A percentile compares a stretch with the other conserved stretches of the same genome.
Conservation (phyloP, 2,329 filamentous ascomycete genomes). For the Trichoderma aggressivum region DNA sequence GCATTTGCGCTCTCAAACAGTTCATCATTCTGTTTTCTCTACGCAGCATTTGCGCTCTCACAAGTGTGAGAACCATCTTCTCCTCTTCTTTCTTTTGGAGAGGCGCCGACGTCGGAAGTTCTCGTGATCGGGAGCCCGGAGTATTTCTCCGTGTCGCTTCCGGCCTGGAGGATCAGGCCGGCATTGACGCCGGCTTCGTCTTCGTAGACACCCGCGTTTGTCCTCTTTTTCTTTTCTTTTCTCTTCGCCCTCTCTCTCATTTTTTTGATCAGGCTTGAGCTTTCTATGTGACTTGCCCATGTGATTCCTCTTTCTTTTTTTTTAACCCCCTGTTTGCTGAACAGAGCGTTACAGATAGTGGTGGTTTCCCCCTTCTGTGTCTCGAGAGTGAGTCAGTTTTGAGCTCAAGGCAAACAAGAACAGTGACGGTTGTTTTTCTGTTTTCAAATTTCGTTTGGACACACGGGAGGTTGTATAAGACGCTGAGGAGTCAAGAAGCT, state of each 20-base stretch:
- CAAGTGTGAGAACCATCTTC: neutral
- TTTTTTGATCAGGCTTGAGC: neutral
- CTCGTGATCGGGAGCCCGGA: slow-evolving; percentile 6
- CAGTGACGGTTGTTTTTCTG: neutral
- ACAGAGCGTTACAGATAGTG: neutral
- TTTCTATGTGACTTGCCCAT: neutral
- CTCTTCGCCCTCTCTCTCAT: neutral
- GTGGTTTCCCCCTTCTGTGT: neutral
- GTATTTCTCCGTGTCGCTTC: neutral
- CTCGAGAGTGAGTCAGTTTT: neutral
- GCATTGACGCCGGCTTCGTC: neutral
- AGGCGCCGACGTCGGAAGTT: neutral
- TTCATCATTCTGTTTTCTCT: neutral
- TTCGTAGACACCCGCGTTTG: neutral
- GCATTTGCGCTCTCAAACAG: neutral
- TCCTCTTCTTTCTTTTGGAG: neutral
- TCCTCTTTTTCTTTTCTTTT: neutral
- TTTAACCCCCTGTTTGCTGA: neutral
- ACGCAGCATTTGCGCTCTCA: too few species aligned
- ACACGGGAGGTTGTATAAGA: neutral
- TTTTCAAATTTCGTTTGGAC: neutral
- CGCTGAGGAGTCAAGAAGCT: neutral
- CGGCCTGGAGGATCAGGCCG: neutral
- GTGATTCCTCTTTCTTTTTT: neutral
- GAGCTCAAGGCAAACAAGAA: neutral